Evolutionary conservation across 2,329 filamentous ascomycete species (phyloP), one percentile per base, ranked within the genome.

Genomic region (Clarireedia sp.): DNA sequence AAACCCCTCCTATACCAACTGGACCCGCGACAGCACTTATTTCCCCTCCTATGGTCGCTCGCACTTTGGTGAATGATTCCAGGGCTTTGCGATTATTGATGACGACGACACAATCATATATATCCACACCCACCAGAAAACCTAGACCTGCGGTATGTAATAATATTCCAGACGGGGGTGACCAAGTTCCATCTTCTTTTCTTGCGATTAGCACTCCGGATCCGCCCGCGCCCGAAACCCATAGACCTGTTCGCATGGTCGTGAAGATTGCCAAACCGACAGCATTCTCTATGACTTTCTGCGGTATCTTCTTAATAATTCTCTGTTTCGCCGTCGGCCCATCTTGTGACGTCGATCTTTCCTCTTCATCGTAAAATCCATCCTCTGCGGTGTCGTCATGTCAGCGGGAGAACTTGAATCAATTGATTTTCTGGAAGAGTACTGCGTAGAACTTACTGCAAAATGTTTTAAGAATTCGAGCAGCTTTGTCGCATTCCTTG

Each of bases 211-310:
- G 77, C 40, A 97, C 81, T 50, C 92, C 92, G 56, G 89, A 92
- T 40, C 92, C 92, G 26, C 91, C 91, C 16, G 90, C 91, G 46
- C 92, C 92, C 46, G 89, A 92, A 63, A 95, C 79, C 88, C 91
- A 96, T 33, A 96, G 75, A 12, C 92, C 92, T 14, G 89, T 92
- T 57, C 92, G 85, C 90, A 96, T 95, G 29, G 90, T 95, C 0
- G 91, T 96, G 74, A 96, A 96, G 63, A 97, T 89, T 54, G 90
- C 91, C 56, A 97, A 79, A 10, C 90, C 92, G 63, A 92, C 90
- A 26, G 91, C 90, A 72, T 94, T 89, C 67, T 88, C 83, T 63
- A 97, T 89, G 56, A 96, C 89, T 66, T 86, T 80, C 56, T 85
- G 75, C 0, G 92, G 92, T 26, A 97, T 96, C 73, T 90, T 94